phyloP scores from a whole-genome alignment of 2,329 filamentous ascomycete species.

The Arthrobotrys megalospora region DNA sequence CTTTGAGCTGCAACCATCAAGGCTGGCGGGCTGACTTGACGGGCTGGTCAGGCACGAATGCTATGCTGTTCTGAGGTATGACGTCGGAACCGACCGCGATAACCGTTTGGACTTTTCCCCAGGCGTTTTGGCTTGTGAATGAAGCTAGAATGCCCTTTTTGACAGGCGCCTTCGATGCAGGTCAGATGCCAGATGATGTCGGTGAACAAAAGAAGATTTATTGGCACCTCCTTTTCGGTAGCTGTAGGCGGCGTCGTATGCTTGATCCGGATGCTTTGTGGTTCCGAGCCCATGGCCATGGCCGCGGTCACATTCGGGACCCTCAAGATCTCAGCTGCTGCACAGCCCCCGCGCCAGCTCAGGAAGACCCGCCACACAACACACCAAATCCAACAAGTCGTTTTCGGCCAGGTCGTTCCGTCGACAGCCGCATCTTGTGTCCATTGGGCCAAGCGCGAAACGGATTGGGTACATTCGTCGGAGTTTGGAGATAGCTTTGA shows the following conservation, averaged over 20 bases:
- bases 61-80: slow-evolving; percentile 25
- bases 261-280: slow-evolving; percentile 25
- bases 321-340: slow-evolving; percentile 26
- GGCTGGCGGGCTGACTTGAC: slow-evolving; percentile 11
- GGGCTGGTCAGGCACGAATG: slow-evolving; percentile 31
- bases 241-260: slow-evolving; percentile 22
- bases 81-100: slow-evolving; percentile 48
- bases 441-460: neutral
- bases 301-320: slow-evolving; percentile 17
- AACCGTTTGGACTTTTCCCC: neutral
- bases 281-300: slow-evolving; percentile 21
- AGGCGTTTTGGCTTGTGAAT: slow-evolving; percentile 36
- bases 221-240: slow-evolving; percentile 40
- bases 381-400: slow-evolving; percentile 21
- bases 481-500: neutral
- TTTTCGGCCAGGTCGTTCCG: neutral
- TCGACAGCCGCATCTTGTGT: neutral
- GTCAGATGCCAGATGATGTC: slow-evolving; percentile 44
- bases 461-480: neutral
- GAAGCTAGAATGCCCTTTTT: slow-evolving; percentile 15
- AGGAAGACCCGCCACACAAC: slow-evolving; percentile 24
- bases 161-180: slow-evolving; percentile 32
- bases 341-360: slow-evolving; percentile 18
- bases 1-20: slow-evolving; percentile 36
- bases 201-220: slow-evolving; percentile 25